Conservation (phyloP, 257 asterid genomes). For the Solanum sejunctum region DNA sequence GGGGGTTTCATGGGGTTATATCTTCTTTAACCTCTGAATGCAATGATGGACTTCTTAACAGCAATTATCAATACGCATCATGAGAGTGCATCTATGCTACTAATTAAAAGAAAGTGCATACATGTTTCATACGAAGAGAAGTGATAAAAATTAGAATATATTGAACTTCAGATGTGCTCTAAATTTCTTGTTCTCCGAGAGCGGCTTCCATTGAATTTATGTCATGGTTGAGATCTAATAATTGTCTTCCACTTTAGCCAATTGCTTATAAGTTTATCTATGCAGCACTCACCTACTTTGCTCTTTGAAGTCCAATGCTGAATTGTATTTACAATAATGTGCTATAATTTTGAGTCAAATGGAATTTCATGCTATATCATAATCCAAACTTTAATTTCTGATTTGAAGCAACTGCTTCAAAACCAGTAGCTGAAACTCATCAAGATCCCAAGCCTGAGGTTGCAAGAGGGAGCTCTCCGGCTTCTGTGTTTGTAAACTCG, state of each 20-base stretch:
- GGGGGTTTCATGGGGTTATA: not conserved
- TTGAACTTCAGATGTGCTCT: not conserved
- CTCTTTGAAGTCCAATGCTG: not conserved
- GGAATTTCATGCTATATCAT: not conserved
- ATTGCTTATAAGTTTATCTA: not conserved
- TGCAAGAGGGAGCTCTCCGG: constrained; percentile 44
- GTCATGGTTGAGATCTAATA: not conserved
- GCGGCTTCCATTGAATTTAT: not conserved
- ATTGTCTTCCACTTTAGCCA: not conserved
- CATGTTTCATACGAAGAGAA: not conserved
- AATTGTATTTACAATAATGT: not conserved
- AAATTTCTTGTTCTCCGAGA: not conserved
- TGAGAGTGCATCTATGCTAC: not conserved
- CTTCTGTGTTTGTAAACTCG: constrained; percentile 81
- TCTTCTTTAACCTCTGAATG: not conserved
- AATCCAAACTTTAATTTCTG: constrained; percentile 1
- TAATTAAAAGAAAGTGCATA: not conserved
- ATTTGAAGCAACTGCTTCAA: constrained; percentile 31
- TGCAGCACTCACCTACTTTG: not conserved
- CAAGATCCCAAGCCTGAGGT: constrained; percentile 31
- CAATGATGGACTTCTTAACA: not conserved
- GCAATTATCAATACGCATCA: not conserved
- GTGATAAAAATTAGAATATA: not conserved
- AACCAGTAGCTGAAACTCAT: constrained; percentile 17
- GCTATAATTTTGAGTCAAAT: not conserved